These are phyloP conservation scores for Senna tora DNA, from an alignment of 306 rosid genomes.

Conservation along the genomic window DNA sequence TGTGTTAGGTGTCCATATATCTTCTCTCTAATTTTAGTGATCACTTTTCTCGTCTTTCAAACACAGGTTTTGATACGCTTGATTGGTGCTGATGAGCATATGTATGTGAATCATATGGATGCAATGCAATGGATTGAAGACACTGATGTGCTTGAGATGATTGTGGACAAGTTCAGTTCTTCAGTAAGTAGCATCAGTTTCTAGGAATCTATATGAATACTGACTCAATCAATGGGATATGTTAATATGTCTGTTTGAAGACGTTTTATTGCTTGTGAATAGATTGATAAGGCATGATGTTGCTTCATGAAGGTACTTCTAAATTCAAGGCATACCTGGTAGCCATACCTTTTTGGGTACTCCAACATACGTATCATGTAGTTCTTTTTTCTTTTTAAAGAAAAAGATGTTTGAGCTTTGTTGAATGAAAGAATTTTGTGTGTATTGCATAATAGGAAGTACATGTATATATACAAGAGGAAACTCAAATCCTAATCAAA, in stretches of 20 bases:
- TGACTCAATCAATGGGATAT: constrained; percentile 4
- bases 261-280: neutral
- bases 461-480: too few relatives aligned
- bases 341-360: too few relatives aligned
- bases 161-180: constrained; percentile 91
- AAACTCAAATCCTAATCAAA: too few relatives aligned
- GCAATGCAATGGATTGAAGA: constrained; percentile 95
- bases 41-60: constrained; percentile 29
- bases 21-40: constrained; percentile 17
- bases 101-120: constrained; percentile 77
- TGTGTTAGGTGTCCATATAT: constrained; percentile 5
- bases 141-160: constrained; percentile 91
- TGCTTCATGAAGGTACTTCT: neutral
- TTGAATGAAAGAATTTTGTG: too few relatives aligned
- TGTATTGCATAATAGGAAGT: too few relatives aligned
- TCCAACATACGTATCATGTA: too few relatives aligned
- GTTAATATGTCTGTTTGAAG: neutral
- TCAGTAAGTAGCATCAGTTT: constrained; percentile 66
- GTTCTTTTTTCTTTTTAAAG: too few relatives aligned
- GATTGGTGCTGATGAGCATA: constrained; percentile 97
- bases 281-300: neutral
- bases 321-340: too few relatives aligned
- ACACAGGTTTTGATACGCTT: constrained; percentile 94
- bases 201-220: neutral
- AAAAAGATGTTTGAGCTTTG: too few relatives aligned